Evolutionary conservation across 139 green algal genomes (phyloP).

Genomic region (Auxenochlorella protothecoides): DNA sequence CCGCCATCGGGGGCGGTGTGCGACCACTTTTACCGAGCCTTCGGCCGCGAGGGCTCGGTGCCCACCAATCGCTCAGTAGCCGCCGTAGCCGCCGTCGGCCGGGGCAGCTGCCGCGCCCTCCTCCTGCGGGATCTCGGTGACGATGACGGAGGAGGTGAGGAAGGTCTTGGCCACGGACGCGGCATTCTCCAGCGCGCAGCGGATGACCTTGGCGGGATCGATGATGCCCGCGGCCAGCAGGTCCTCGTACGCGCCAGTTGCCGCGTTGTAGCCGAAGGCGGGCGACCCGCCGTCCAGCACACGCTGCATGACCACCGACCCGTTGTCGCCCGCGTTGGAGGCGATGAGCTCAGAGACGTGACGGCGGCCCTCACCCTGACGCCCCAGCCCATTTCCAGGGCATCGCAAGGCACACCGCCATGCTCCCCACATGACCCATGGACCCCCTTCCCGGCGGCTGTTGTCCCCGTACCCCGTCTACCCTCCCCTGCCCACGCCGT

Average conservation of each 20-base stretch:
- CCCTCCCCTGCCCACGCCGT: too few relatives aligned
- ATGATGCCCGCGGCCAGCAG: conserved; percentile 96
- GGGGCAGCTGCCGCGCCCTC: background rate
- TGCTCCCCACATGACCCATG: too few relatives aligned
- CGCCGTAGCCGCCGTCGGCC: background rate
- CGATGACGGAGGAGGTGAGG: conserved; percentile 81
- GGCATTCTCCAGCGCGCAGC: conserved; percentile 93
- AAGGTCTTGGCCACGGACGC: conserved; percentile 95
- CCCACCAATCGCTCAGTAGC: background rate
- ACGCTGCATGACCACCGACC: conserved; percentile 84
- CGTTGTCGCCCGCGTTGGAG: conserved; percentile 93
- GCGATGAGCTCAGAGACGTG: conserved; percentile 97
- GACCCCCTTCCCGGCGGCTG: too few relatives aligned
- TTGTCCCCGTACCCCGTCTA: too few relatives aligned
- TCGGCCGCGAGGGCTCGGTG: too few relatives aligned
- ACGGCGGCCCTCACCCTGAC: too few relatives aligned
- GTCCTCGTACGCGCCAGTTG: conserved; percentile 84
- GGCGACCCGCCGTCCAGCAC: conserved; percentile 92
- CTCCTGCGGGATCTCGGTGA: background rate
- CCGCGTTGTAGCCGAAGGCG: conserved; percentile 96
- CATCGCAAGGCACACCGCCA: too few relatives aligned
- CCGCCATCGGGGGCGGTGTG: too few relatives aligned
- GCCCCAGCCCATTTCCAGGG: too few relatives aligned
- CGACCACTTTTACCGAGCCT: too few relatives aligned
- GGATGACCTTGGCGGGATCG: conserved; percentile 95